Percentiles rank a stretch among this genome's conserved stretches.
Evolutionary conservation across 1,139 yeast species (phyloP).

Genomic region (Saccharomyces hybrid): DNA sequence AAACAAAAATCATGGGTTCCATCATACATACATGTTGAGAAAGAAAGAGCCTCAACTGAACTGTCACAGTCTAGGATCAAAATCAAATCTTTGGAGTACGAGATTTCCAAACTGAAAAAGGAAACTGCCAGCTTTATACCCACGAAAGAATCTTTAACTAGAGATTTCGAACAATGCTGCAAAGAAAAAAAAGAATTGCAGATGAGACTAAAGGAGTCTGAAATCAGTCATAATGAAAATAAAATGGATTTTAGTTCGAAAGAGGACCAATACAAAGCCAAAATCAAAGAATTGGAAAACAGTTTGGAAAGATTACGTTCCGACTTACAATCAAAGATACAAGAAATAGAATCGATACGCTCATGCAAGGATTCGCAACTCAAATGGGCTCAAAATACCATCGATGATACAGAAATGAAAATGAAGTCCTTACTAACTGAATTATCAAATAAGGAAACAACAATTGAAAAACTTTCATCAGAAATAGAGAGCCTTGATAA

Average conservation of each 20-base stretch:
- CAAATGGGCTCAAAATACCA: slow-evolving; percentile 57
- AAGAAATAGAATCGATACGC: slow-evolving; percentile 40
- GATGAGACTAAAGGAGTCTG: not conserved
- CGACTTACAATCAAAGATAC: slow-evolving; percentile 30
- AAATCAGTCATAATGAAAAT: not conserved
- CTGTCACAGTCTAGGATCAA: not conserved
- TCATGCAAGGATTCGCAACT: slow-evolving; percentile 41
- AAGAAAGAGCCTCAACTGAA: not conserved
- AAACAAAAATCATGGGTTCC: not conserved
- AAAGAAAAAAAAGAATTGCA: not conserved
- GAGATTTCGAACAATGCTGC: not conserved
- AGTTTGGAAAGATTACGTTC: slow-evolving; percentile 32
- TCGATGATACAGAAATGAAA: slow-evolving; percentile 40
- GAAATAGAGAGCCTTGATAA: slow-evolving; percentile 32
- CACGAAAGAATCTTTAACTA: not conserved
- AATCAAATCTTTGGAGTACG: not conserved
- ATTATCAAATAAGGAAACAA: slow-evolving; percentile 13
- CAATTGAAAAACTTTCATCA: slow-evolving; percentile 32
- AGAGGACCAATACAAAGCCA: not conserved
- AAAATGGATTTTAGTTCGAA: not conserved
- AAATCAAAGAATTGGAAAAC: not conserved
- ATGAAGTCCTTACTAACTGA: not conserved
- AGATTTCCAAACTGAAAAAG: not conserved
- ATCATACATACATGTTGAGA: not conserved
- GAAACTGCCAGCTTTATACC: not conserved